These are phyloP conservation scores for Brassica hybrid DNA, from an alignment of 441 rosid species.

Conservation along the genomic window DNA sequence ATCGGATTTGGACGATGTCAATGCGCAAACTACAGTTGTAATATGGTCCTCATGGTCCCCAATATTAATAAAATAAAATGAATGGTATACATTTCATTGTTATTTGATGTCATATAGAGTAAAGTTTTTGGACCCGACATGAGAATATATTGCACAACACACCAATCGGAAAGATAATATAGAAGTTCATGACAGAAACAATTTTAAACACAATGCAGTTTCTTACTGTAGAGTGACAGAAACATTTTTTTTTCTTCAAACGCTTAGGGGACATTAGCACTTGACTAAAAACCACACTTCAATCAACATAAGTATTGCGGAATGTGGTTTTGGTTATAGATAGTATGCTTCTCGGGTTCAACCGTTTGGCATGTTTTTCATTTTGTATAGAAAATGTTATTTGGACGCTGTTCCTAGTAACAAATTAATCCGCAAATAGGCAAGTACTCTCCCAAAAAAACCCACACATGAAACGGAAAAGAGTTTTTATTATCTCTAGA, in stretches of 20 bases:
- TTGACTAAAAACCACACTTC: neutral
- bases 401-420: neutral
- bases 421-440: conserved; percentile 23
- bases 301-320: neutral
- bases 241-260: neutral
- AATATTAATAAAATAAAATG: neutral
- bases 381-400: neutral
- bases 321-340: neutral
- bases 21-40: conserved; percentile 24
- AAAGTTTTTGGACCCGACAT: conserved; percentile 6
- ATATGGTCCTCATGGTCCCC: conserved; percentile 25
- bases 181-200: neutral
- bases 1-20: conserved; percentile 13
- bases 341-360: neutral
- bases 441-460: conserved; percentile 21
- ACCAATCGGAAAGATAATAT: neutral
- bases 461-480: conserved; percentile 25
- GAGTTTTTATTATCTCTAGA: conserved; percentile 24
- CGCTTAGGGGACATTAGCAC: neutral
- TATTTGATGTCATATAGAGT: neutral
- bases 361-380: neutral
- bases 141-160: neutral
- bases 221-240: neutral
- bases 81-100: neutral
- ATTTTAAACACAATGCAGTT: neutral